phyloP scores from a whole-genome alignment of 495 filamentous ascomycete species.

The Annulohypoxylon moriforme region DNA sequence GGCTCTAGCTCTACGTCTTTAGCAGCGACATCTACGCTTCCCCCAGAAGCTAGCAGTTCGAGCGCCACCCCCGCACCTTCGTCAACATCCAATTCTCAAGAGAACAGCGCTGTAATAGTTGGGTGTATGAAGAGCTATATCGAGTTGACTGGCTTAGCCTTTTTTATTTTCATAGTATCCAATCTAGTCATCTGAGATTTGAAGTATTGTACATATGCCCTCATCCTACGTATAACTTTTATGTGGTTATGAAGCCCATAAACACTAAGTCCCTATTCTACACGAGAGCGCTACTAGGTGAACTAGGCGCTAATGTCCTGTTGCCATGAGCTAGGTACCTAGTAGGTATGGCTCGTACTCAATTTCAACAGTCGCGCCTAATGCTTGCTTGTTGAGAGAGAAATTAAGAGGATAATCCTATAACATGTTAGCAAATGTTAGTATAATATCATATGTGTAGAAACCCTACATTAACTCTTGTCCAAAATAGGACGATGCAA shows the following conservation, averaged over 20 bases:
- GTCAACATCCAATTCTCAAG: constrained; percentile 9
- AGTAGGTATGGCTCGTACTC: constrained; percentile 26
- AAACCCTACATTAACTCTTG: constrained; percentile 29
- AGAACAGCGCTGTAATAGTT: background rate
- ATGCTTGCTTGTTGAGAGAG: no score
- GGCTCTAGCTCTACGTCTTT: constrained; percentile 1
- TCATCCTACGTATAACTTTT: no score
- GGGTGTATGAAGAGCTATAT: background rate
- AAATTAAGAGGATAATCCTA: no score
- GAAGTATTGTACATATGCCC: no score
- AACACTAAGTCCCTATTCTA: no score
- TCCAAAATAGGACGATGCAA: constrained; percentile 31
- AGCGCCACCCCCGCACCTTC: constrained; percentile 3
- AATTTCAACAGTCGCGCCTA: constrained; percentile 39
- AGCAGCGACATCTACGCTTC: constrained; percentile 1
- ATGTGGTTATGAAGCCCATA: no score
- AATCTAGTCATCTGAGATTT: background rate
- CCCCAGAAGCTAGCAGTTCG: constrained; percentile 16
- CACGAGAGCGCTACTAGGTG: no score
- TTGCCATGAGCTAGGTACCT: no score
- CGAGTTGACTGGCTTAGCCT: background rate
- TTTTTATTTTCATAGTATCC: constrained; percentile 3
- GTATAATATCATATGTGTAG: background rate
- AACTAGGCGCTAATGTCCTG: no score
- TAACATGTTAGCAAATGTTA: background rate